phyloP scores from a whole-genome alignment of 352 stramenopile genomes.

The Phytophthora sp. region DNA sequence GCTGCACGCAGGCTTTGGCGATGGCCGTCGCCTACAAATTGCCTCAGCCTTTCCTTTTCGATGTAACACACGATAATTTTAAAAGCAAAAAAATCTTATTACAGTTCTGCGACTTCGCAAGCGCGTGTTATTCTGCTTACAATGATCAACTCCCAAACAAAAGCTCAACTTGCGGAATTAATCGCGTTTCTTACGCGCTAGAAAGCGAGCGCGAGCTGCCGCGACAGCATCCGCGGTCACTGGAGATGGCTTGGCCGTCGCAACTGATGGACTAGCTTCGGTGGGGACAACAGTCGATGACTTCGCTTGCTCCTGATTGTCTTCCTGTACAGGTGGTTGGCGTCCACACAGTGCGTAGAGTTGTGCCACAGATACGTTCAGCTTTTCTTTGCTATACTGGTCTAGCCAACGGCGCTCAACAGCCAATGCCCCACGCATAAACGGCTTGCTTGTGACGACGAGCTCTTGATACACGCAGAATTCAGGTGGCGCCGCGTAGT shows the following conservation, averaged over 20 bases:
- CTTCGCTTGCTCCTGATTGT: neutral
- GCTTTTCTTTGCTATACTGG: constrained; percentile 40
- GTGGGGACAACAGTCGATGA: neutral
- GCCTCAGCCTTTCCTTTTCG: too few species aligned
- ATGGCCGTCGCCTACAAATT: too few species aligned
- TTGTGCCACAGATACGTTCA: constrained; percentile 30
- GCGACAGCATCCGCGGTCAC: constrained; percentile 40
- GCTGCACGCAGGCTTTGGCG: too few species aligned
- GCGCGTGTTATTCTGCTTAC: too few species aligned
- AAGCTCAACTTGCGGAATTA: constrained; percentile 3
- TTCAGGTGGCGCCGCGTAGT: constrained; percentile 48
- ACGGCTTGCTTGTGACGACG: constrained; percentile 72
- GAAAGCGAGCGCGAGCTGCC: constrained; percentile 50
- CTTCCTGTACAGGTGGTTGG: constrained; percentile 6
- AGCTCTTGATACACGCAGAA: constrained; percentile 79
- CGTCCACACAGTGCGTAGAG: constrained; percentile 64
- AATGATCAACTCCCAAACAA: neutral
- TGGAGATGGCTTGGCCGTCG: constrained; percentile 1
- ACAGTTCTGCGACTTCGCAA: too few species aligned
- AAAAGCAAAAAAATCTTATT: too few species aligned
- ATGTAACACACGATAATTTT: too few species aligned
- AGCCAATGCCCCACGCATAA: constrained; percentile 62
- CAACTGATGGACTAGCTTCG: neutral
- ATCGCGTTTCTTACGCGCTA: constrained; percentile 42
- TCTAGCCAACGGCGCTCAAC: constrained; percentile 64